Evolutionary conservation across 202 grass and related monocot genomes (phyloP).

Genomic region (Saccharum hybrid): DNA sequence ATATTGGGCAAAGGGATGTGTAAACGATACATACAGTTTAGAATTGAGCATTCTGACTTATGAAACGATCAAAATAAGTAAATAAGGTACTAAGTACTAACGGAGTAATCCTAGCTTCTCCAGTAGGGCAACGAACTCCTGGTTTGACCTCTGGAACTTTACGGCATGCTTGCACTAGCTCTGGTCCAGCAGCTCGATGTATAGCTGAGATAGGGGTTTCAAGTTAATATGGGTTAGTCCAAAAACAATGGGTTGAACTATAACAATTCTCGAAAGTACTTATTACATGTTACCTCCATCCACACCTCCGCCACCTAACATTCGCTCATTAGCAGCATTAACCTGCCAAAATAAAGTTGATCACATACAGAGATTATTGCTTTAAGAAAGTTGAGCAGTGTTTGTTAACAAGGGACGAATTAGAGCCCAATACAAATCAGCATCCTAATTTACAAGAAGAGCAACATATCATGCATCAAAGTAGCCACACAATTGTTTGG

Average conservation of each 20-base stretch:
- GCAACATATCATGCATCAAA: neutral
- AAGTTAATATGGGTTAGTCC: constrained; percentile 25
- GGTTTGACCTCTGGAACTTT: constrained; percentile 72
- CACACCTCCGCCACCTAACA: constrained; percentile 89
- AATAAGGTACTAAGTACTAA: constrained; percentile 50
- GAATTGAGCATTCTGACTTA: constrained; percentile 6
- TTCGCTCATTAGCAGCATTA: constrained; percentile 86
- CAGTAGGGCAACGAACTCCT: constrained; percentile 80
- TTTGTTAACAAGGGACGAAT: neutral
- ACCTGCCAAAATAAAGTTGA: constrained; percentile 54
- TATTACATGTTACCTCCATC: constrained; percentile 78
- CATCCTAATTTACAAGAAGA: constrained; percentile 1
- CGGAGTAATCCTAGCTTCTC: constrained; percentile 92
- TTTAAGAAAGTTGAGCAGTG: constrained; percentile 8
- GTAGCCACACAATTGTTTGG: neutral
- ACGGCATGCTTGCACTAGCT: constrained; percentile 75
- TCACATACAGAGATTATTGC: neutral
- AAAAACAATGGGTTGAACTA: constrained; percentile 21
- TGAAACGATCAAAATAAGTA: constrained; percentile 33
- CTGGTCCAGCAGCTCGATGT: constrained; percentile 89
- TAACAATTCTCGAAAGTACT: constrained; percentile 6
- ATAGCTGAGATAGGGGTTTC: constrained; percentile 60
- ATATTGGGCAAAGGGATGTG: constrained; percentile 15
- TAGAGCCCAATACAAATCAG: neutral
- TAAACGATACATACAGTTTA: neutral